Base-by-base conservation (phyloP, 2,329 filamentous ascomycete species). In the Cordyceps javanica region DNA sequence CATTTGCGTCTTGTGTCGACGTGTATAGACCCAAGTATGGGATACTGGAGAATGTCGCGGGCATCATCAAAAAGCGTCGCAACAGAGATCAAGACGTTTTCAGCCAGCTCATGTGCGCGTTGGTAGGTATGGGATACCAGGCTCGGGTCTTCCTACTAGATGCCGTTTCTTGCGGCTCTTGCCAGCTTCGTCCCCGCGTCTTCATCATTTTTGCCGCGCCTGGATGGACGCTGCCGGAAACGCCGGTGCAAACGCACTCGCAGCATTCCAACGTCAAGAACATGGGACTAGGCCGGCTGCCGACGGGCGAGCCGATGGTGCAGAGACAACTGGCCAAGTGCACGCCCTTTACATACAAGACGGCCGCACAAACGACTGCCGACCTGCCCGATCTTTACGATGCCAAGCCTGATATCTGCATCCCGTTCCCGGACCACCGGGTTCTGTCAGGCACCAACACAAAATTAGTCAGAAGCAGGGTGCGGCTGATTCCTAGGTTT, bases 91-190 rank as follows among this genome's bases (percentile, higher is more conserved):
- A 87, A 21, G 89, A 90, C 59, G 82, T 90, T 0, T 85, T 92
- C 53, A 85, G 85, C 1, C 89, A 92, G 62, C 74, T 94, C 0
- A 76, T 94, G 10, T 89, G 87, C 61, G 79, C 85, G 1, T 72
- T 94, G 0, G 86, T 93, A 0, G 88, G 86, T 0, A 76, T 94
- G 61, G 90, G 89, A 0, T 95, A 94, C 62, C 90, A 95, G 65
- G 75, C 84, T 0, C 82, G 87, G 41, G 79, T 89, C 38, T 83
- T 85, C 57, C 75, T 87, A 0, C 74, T 89, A 21, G 88, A 91
- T 62, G 81, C 88, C 0, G 90, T 87, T 77, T 82, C 81, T 0
- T 83, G 81, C 61, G 88, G 89, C 1, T 83, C 85, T 2, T 73
- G 83, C 0, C 89, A 94, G 66, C 74, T 72, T 3, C 80, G 90